Base-by-base conservation (phyloP, 164 flowering plant species). In the Vitis labrusca region DNA sequence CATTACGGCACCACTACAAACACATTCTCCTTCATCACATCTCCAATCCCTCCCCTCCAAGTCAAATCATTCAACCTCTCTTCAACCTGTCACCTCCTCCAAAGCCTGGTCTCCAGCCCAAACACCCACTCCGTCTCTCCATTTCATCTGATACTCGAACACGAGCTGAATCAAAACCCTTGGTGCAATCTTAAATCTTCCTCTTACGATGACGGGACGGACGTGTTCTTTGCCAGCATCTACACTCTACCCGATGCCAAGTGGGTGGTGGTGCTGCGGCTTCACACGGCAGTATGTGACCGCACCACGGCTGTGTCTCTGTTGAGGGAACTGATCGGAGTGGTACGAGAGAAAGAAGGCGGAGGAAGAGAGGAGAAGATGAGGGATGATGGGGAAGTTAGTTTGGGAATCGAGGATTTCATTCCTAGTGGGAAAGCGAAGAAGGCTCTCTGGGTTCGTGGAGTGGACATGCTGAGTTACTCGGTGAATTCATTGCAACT, bases 281-380 rank as follows among this genome's bases (percentile, higher is more conserved):
- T 88, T 11, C 97, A 89, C 75, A 82, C 87, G 11, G 75, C 82
- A 8, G 80, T 77, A 8, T 91, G 94, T 60, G 97, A 91, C 68
- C 76, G 91, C 37, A 81, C 92, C 1, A 57, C 90, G 6, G 91
- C 88, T 8, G 87, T 69, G 72, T 51, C 77, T 3, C 30, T 88
- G 77, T 76, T 88, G 29, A 77, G 61, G 64, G 89, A 88, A 67
- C 44, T 87, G 74, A 14, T 79, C 67, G 81, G 49, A 54, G 15
- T 81, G 79, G 61, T 80, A 65, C 51, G 67, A 19, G 74, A 48
- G 3, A 56, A 60, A 5, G 81, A 58, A 9, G 48, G 47, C 65
- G 68, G 23, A 53, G 64, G 71, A 75, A 51, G 13, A 50, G 71
- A 49, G 63, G 70, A 61, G 53, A 70, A 65, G 16, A 23, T 16